Base-by-base conservation (phyloP, 1,139 yeast genomes). In the Debaryomycetaceae sp. region DNA sequence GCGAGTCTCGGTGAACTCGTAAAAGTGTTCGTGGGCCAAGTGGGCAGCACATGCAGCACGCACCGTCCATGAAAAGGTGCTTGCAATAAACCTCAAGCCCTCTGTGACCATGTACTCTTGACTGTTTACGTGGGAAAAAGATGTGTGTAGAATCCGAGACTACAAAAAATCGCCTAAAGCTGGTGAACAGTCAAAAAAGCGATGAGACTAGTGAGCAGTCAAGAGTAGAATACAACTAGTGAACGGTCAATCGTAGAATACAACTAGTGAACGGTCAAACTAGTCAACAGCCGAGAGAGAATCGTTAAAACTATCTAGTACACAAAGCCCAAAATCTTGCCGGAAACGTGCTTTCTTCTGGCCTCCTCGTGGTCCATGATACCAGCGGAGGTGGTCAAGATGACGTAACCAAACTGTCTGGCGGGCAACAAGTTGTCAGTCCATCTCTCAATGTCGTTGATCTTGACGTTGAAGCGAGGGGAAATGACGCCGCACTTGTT, bases 321-420 rank as follows among this genome's bases (percentile, higher is more conserved):
- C 44, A 87, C 95, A 65, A 82, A 87, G 55, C 97, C 97, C 57
- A 87, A 77, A 58, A 87, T 79, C 72, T 87, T 87, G 65, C 97
- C 97, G 50, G 96, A 85, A 51, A 87, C 97, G 68, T 90, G 97
- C 82, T 90, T 90, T 79, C 97, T 82, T 78, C 96, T 86, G 52
- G 98, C 98, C 73, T 90, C 98, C 73, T 90, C 98, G 72, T 90
- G 98, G 74, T 90, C 97, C 95, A 90, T 86, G 53, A 90, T 90
- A 69, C 98, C 98, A 53, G 97, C 95, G 53, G 98, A 90, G 51
- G 98, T 90, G 63, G 98, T 87, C 58, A 87, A 77, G 62, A 87
- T 81, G 56, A 87, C 87, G 70, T 70, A 86, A 71, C 97, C 97
- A 56, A 87, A 87, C 68, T 87, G 97, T 80, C 97, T 85, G 44